Percentiles rank a stretch among this genome's conserved stretches.
Conservation (phyloP, 1,284 basidiomycete species). For the Mrakiaceae sp. region DNA sequence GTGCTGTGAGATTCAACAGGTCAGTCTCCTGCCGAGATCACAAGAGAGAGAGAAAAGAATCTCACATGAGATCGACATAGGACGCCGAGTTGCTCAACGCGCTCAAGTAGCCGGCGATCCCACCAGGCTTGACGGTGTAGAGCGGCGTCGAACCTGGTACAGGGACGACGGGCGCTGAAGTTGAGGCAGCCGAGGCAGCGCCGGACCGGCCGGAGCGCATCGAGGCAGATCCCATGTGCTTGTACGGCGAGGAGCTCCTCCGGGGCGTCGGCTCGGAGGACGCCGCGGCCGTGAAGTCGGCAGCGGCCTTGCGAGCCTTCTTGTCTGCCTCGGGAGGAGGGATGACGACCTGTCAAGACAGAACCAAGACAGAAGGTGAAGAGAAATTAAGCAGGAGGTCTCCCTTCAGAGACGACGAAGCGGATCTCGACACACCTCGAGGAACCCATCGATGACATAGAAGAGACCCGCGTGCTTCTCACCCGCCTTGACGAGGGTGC, state of each 20-base stretch:
- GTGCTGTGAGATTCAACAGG: constrained; percentile 42
- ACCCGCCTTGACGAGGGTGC: constrained; percentile 75
- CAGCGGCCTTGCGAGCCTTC: neutral
- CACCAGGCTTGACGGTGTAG: constrained; percentile 93
- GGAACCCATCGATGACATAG: constrained; percentile 94
- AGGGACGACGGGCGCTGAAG: neutral
- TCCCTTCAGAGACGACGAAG: neutral
- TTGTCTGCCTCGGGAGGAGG: neutral
- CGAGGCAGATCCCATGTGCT: too few relatives aligned
- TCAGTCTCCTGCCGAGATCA: neutral
- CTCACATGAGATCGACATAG: constrained; percentile 71
- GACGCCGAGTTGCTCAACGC: constrained; percentile 84
- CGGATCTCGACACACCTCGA: constrained; percentile 53
- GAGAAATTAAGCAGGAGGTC: neutral
- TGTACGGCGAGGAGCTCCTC: constrained; percentile 1
- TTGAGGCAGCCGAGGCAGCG: constrained; percentile 1
- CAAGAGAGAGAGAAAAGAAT: neutral
- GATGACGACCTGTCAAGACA: neutral
- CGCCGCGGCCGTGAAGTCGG: constrained; percentile 6
- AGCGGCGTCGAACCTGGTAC: constrained; percentile 48
- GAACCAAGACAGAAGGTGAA: neutral
- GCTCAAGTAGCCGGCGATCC: constrained; percentile 95
- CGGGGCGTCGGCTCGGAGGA: constrained; percentile 4
- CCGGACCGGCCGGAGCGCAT: neutral
- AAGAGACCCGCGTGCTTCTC: constrained; percentile 86